These are phyloP conservation scores for Botrytis porri DNA, from an alignment of 2,329 filamentous ascomycete species.

Conservation along the genomic window DNA sequence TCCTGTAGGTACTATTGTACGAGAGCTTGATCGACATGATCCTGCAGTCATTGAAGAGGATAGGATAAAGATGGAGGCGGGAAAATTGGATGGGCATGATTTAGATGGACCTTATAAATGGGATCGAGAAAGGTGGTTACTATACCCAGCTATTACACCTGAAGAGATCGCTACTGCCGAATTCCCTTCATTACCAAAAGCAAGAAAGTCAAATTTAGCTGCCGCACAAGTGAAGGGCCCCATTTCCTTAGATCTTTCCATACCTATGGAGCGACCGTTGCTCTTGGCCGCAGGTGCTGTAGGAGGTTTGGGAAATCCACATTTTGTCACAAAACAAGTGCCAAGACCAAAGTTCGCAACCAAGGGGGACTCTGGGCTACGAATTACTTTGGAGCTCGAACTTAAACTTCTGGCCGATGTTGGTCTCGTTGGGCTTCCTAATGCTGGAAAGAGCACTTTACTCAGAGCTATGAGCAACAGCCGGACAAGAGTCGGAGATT, in stretches of 20 bases:
- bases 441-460: conserved; percentile 93
- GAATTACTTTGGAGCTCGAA: conserved; percentile 79
- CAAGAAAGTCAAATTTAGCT: conserved; percentile 54
- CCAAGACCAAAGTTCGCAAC: conserved; percentile 84
- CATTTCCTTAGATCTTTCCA: conserved; percentile 68
- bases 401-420: conserved; percentile 94
- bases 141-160: conserved; percentile 76
- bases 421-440: conserved; percentile 89
- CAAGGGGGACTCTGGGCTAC: conserved; percentile 75
- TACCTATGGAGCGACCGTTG: conserved; percentile 78
- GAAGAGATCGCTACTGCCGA: conserved; percentile 63
- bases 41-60: conserved; percentile 67
- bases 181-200: conserved; percentile 55
- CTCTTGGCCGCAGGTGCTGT: conserved; percentile 83
- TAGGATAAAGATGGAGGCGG: conserved; percentile 41
- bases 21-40: conserved; percentile 76
- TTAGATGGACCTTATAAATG: conserved; percentile 40
- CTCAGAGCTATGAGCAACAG: conserved; percentile 84
- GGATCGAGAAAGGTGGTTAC: conserved; percentile 71
- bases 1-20: conserved; percentile 85
- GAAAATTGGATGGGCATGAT: conserved; percentile 39
- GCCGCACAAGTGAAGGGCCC: conserved; percentile 64
- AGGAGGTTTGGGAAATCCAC: conserved; percentile 88
- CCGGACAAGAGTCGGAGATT: conserved; percentile 83
- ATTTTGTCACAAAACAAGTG: conserved; percentile 77